A percentile compares a stretch with the other conserved stretches of the same genome.
Conservation (phyloP, 169 alveolate genomes). For the Plasmodium blacklocki region DNA sequence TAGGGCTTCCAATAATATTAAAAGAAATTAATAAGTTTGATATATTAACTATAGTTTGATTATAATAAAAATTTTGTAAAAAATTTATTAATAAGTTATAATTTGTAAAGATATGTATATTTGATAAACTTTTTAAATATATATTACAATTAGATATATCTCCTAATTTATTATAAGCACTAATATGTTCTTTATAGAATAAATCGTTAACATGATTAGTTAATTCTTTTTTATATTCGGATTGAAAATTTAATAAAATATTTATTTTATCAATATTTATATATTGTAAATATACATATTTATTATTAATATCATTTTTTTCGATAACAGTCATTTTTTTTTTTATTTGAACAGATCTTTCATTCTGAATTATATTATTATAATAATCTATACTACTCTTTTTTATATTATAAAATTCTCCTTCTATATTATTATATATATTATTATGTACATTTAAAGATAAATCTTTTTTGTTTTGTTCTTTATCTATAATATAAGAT, state of each 20-base stretch:
- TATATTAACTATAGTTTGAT: conserved; percentile 44
- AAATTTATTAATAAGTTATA: conserved; percentile 14
- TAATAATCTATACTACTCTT: not conserved
- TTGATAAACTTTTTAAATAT: conserved; percentile 31
- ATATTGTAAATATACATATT: conserved; percentile 47
- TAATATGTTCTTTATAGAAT: conserved; percentile 44
- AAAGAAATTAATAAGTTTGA: conserved; percentile 41
- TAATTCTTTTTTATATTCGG: conserved; percentile 57
- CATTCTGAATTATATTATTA: too few relatives aligned
- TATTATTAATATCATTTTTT: conserved; percentile 16
- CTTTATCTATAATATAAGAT: not conserved
- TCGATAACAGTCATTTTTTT: not conserved
- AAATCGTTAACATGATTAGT: conserved; percentile 29
- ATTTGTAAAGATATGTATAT: conserved; percentile 54
- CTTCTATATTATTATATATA: not conserved
- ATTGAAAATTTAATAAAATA: conserved; percentile 38
- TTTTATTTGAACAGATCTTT: too few relatives aligned
- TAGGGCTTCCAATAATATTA: conserved; percentile 65
- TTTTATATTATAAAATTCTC: not conserved
- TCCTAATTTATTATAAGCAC: conserved; percentile 64
- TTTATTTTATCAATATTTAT: conserved; percentile 52
- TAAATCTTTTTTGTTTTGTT: not conserved
- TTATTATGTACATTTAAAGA: not conserved
- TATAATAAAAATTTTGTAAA: conserved; percentile 30
- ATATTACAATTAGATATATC: conserved; percentile 61